Evolutionary conservation across 805 yeast genomes (phyloP), one percentile per base, ranked within the genome.

Genomic region (Blastobotrys parvus): DNA sequence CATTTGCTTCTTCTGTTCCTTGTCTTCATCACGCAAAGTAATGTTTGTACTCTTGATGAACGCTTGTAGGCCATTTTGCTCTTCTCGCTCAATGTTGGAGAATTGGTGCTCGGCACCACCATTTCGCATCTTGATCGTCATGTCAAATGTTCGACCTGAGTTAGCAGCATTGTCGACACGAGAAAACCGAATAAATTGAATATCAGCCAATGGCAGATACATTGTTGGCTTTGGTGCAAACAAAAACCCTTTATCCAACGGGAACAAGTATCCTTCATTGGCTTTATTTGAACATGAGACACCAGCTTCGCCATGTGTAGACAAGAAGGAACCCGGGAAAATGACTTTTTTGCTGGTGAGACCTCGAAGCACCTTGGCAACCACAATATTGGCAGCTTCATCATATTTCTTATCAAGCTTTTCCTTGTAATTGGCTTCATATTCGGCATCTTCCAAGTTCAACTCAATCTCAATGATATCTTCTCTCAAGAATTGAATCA

Each of bases 201-300:
- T 76, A 54, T 92, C 97, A 0, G 83, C 69, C 61, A 77, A 83
- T 44, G 97, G 95, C 50, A 92, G 84, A 61, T 84, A 84, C 33
- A 92, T 77, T 0, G 97, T 88, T 36, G 98, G 96, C 61, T 92
- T 92, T 19, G 96, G 88, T 38, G 90, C 81, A 60, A 92, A 90
- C 49, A 92, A 66, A 58, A 92, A 77, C 44, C 95, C 84, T 64
- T 86, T 84, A 51, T 92, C 98, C 46, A 92, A 72, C n/a, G 94
- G 87, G 62, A 85, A 92, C 47, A 92, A 66, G 54, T 88, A 83
- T 22, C 98, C 97, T 68, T 92, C 97, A 40, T 85, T 82, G 0
- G 97, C 97, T 63, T 90, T 92, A 54, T 86, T 75, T 4, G 97
- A 86, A 65, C 97, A 90, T 17, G 87, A 74, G 22, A 92, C 82